Conservation (phyloP, 352 stramenopile genomes). For the Globisporangium acanthophoron region DNA sequence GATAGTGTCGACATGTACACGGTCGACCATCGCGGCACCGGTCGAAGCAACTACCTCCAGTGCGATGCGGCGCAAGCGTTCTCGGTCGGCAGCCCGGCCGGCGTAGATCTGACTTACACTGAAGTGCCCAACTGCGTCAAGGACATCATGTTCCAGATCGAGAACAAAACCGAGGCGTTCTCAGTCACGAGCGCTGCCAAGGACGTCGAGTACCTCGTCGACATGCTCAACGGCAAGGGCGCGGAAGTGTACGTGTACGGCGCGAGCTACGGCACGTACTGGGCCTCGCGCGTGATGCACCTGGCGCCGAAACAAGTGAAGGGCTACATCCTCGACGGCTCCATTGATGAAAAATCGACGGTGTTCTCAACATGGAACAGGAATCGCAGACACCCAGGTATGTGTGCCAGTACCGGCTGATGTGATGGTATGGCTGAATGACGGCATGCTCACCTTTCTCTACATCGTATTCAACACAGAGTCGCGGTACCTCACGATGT, state of each 20-base stretch:
- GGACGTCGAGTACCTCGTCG: slow-evolving; percentile 1
- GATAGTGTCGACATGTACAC: slow-evolving; percentile 13
- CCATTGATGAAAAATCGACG: slow-evolving; percentile 7
- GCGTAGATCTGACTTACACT: background rate
- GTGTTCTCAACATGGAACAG: slow-evolving; percentile 9
- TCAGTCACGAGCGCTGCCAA: slow-evolving; percentile 32
- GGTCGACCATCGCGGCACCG: slow-evolving; percentile 16
- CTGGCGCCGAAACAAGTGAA: slow-evolving; percentile 15
- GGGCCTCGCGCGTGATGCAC: slow-evolving; percentile 17
- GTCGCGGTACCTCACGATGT: background rate
- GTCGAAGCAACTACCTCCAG: slow-evolving; percentile 11
- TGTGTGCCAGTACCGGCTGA: too few species aligned
- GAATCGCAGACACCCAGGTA: background rate
- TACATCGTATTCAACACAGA: background rate
- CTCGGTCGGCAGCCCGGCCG: background rate
- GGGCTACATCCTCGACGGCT: slow-evolving; percentile 21
- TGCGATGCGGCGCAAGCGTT: slow-evolving; percentile 10
- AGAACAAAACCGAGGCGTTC: slow-evolving; percentile 57
- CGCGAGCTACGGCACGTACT: slow-evolving; percentile 23
- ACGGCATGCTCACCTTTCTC: background rate
- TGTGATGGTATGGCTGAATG: too few species aligned
- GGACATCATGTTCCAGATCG: slow-evolving; percentile 45
- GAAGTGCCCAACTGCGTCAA: slow-evolving; percentile 10
- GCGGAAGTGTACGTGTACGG: slow-evolving; percentile 19
- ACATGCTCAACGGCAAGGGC: slow-evolving; percentile 1